A percentile compares a stretch with the other conserved stretches of the same genome.
Conservation (phyloP, 306 rosid genomes). For the Rosa rugosa region DNA sequence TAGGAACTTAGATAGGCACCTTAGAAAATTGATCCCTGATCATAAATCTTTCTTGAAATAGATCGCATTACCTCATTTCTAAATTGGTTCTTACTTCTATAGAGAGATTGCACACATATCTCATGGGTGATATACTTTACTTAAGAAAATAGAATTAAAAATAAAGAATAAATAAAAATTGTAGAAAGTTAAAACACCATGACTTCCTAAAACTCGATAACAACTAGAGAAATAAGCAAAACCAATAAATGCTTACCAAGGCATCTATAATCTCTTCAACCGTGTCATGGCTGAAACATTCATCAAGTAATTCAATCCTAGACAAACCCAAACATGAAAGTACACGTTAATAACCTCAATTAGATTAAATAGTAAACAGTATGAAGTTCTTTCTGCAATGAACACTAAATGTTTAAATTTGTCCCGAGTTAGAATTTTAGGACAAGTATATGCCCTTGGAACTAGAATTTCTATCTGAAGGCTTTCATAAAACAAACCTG, state of each 20-base stretch:
- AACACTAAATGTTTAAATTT: not conserved
- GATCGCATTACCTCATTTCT: not conserved
- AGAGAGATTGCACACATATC: not conserved
- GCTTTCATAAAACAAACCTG: slow-evolving; percentile 47
- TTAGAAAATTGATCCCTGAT: not conserved
- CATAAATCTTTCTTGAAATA: not conserved
- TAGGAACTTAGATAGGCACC: not conserved
- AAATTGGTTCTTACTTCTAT: not conserved
- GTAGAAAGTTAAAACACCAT: not conserved
- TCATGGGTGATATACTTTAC: not conserved
- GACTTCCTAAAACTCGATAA: not conserved
- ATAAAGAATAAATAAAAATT: too few relatives aligned
- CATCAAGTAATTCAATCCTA: slow-evolving; percentile 74
- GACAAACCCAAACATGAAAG: slow-evolving; percentile 16
- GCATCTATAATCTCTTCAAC: slow-evolving; percentile 89
- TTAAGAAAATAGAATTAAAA: not conserved
- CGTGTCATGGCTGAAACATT: slow-evolving; percentile 74
- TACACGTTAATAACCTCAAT: not conserved
- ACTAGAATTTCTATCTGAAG: not conserved
- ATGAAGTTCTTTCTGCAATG: not conserved
- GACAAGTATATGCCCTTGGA: not conserved
- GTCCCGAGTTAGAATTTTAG: too few relatives aligned
- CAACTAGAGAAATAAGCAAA: slow-evolving; percentile 11
- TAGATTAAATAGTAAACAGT: not conserved
- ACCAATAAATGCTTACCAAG: slow-evolving; percentile 48